Evolutionary conservation across 202 grass and related monocot species (phyloP), one percentile per base, ranked within the genome.

Genomic region (Hordeum pubiflorum): DNA sequence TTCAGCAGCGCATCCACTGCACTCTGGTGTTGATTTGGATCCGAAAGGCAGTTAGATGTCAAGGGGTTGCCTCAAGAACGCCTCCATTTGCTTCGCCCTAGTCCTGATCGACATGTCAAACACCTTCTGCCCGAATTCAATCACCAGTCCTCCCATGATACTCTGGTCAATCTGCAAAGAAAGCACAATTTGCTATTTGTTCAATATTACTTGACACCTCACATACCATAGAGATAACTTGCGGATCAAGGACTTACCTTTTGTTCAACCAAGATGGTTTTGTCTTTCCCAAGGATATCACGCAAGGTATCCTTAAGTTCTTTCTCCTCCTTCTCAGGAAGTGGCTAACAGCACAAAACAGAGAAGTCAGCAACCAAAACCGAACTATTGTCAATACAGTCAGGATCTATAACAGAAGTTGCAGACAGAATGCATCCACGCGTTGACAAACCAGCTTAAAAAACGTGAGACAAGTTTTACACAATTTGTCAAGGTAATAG

Each of bases 41-140:
- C 58, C 26, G 29, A 76, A 68, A 81, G 20, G 27, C 4, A 41
- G 54, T 89, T 81, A 96, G 14, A 90, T 64, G n/a, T 96, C 52
- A 71, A 96, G 54, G 34, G 96, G 96, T 63, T 93, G 90, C 76
- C 92, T 89, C 90, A 93, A 93, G 89, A 86, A 81, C 0, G 83
- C 63, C 81, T 99, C 96, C 96, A 99, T 99, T 86, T 99, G 96
- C 82, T 90, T 99, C 1, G 87, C 96, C 86, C 90, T 93, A 6
- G 92, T 95, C 87, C 52, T 99, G 78, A 93, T 99, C 20, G 96
- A 99, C 86, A 95, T 90, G 71, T 95, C 90, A 24, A 99, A 88
- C 29, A 99, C 92, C 83, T 79, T 93, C 78, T 93, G 86, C 3
- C 69, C 77, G 14, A 95, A 95, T 75, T 99, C 87, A 72, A 99